Conservation (phyloP, 768 basidiomycete genomes). For the Dentipellis fragilis region DNA sequence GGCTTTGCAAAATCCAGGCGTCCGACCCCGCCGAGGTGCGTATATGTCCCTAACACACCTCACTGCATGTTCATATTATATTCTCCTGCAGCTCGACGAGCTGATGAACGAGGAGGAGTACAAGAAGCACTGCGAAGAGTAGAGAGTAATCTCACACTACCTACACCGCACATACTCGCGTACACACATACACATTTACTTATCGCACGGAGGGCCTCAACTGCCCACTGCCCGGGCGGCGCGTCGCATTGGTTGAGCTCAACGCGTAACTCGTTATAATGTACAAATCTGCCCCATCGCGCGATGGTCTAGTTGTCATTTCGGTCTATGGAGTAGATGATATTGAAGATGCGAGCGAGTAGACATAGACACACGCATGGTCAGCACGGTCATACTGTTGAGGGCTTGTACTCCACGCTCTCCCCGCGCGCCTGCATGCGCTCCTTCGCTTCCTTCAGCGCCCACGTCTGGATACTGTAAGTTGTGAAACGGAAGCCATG, state of each 20-base stretch:
- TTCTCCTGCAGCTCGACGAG: slow-evolving; percentile 42
- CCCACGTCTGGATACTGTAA: slow-evolving; percentile 84
- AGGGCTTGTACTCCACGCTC: slow-evolving; percentile 58
- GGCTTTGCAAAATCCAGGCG: slow-evolving; percentile 91
- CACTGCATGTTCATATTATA: neutral
- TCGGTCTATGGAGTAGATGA: too few species aligned
- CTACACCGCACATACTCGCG: too few species aligned
- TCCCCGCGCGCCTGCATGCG: slow-evolving; percentile 93
- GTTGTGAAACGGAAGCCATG: neutral
- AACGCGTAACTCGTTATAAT: neutral
- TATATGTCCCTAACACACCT: neutral
- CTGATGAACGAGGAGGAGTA: slow-evolving; percentile 77
- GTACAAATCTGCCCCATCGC: neutral
- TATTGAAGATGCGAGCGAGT: neutral
- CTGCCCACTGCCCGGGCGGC: neutral
- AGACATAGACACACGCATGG: neutral
- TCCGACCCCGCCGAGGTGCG: slow-evolving; percentile 68
- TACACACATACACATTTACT: neutral
- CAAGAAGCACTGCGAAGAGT: slow-evolving; percentile 41
- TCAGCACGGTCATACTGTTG: neutral
- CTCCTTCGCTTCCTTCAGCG: slow-evolving; percentile 77
- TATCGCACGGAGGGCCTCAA: neutral
- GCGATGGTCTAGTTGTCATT: too few species aligned
- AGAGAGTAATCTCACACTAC: slow-evolving; percentile 9
- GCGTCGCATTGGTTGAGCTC: neutral